Evolutionary conservation across 805 yeast species (phyloP).

Genomic region (Ogataea angusta): DNA sequence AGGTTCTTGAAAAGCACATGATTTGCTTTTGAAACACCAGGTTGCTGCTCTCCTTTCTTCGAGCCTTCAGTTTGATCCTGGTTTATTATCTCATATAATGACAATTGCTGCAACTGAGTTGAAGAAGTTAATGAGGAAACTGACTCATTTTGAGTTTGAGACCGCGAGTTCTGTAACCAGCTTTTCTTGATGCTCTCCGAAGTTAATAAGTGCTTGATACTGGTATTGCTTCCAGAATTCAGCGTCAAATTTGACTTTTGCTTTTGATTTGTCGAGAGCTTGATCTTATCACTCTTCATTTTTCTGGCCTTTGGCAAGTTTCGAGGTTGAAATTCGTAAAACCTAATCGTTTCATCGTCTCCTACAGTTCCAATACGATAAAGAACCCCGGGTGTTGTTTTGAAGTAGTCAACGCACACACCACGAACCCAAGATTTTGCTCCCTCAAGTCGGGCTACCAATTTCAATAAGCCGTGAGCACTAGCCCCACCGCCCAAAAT

Average conservation of each 20-base stretch:
- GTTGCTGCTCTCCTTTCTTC: background rate
- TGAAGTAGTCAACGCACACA: constrained; percentile 42
- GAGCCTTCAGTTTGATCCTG: constrained; percentile 15
- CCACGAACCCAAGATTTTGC: constrained; percentile 50
- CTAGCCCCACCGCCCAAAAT: constrained; percentile 4
- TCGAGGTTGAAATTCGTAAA: constrained; percentile 55
- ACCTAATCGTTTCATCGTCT: constrained; percentile 49
- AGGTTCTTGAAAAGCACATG: background rate
- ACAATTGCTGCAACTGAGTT: constrained; percentile 21
- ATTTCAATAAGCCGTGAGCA: constrained; percentile 22
- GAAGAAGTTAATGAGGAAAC: constrained; percentile 31
- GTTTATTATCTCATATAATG: constrained; percentile 28
- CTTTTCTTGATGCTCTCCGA: constrained; percentile 14
- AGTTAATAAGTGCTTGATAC: constrained; percentile 11
- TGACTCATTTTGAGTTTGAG: constrained; percentile 24
- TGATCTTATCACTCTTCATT: constrained; percentile 9
- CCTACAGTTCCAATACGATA: constrained; percentile 54
- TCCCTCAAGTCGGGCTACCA: constrained; percentile 40
- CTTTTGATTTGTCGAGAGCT: constrained; percentile 9
- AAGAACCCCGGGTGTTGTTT: constrained; percentile 29
- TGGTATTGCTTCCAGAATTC: constrained; percentile 12
- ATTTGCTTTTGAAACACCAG: background rate
- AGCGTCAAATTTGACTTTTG: constrained; percentile 14
- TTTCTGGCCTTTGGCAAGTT: constrained; percentile 36
- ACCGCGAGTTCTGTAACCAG: constrained; percentile 10